These are phyloP conservation scores for Kingdonia uniflora DNA, from an alignment of 164 flowering plant species.

Conservation along the genomic window DNA sequence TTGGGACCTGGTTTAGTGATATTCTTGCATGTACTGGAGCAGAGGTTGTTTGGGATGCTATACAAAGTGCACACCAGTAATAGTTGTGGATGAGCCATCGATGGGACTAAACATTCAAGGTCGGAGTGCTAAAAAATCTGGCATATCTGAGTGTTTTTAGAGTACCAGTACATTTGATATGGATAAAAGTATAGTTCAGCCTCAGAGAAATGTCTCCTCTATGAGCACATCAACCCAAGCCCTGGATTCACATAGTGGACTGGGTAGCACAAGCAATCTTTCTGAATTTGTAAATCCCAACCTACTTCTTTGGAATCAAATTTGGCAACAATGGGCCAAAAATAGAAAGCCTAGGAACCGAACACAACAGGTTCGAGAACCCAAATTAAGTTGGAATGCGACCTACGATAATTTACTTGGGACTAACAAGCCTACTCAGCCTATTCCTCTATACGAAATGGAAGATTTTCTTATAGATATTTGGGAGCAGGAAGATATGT, in stretches of 20 bases:
- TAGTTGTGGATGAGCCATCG: conserved; percentile 62
- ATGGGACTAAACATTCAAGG: conserved; percentile 69
- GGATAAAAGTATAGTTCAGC: conserved; percentile 60
- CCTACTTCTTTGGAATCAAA: too few relatives aligned
- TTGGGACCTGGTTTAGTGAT: too few relatives aligned
- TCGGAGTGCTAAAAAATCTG: conserved; percentile 39
- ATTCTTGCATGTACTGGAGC: too few relatives aligned
- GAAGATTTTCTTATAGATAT: too few relatives aligned
- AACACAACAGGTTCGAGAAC: too few relatives aligned
- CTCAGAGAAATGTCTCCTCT: conserved; percentile 71
- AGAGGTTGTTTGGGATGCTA: conserved; percentile 89
- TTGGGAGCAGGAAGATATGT: too few relatives aligned
- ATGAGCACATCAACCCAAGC: conserved; percentile 54
- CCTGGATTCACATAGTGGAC: conserved; percentile 27
- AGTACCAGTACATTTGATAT: conserved; percentile 75
- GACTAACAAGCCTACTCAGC: too few relatives aligned
- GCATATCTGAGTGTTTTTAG: conserved; percentile 75
- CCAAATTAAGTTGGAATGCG: too few relatives aligned
- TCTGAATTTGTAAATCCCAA: conserved; percentile 67
- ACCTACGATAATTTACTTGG: too few relatives aligned
- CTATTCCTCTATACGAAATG: too few relatives aligned
- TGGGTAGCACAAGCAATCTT: conserved; percentile 28
- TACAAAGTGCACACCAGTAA: conserved; percentile 27
- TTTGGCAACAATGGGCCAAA: too few relatives aligned
- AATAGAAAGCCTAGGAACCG: too few relatives aligned